Evolutionary conservation across 75 land plant species (phyloP).

Genomic region (Pinus taeda): DNA sequence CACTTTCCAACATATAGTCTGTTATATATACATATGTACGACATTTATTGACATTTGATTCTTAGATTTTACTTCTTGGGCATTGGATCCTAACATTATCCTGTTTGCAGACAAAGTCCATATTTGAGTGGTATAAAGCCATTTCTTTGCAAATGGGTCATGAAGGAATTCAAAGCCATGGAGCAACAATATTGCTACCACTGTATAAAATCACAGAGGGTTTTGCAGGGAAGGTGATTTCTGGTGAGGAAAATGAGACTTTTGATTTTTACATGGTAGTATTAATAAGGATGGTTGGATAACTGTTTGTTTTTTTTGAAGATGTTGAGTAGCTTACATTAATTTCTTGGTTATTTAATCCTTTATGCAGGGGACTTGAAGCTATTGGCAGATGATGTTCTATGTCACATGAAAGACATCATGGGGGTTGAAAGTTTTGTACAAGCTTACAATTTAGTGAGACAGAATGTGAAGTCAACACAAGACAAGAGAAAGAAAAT

Average conservation of each 20-base stretch:
- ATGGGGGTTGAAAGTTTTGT: conserved; percentile 58
- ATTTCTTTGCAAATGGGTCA: conserved; percentile 46
- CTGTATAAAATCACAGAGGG: conserved; percentile 76
- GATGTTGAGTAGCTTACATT: neutral
- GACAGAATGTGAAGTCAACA: conserved; percentile 58
- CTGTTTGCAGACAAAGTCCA: conserved; percentile 60
- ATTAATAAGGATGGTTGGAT: neutral
- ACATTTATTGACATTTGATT: neutral
- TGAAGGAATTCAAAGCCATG: conserved; percentile 41
- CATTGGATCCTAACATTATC: neutral
- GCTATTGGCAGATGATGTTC: conserved; percentile 60
- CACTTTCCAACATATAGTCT: neutral
- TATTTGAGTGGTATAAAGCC: conserved; percentile 54
- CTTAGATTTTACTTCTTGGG: neutral
- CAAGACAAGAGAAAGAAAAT: conserved; percentile 68
- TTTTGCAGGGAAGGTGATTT: conserved; percentile 59
- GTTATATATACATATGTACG: neutral
- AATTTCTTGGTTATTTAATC: neutral
- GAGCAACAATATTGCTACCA: conserved; percentile 49
- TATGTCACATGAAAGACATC: conserved; percentile 35
- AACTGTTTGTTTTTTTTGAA: neutral
- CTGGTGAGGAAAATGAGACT: conserved; percentile 41
- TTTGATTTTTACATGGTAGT: neutral
- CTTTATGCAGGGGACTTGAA: conserved; percentile 56
- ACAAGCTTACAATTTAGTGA: conserved; percentile 42